These are phyloP conservation scores for Nicotiana sylvestris DNA, from an alignment of 257 asterid species.

Conservation along the genomic window DNA sequence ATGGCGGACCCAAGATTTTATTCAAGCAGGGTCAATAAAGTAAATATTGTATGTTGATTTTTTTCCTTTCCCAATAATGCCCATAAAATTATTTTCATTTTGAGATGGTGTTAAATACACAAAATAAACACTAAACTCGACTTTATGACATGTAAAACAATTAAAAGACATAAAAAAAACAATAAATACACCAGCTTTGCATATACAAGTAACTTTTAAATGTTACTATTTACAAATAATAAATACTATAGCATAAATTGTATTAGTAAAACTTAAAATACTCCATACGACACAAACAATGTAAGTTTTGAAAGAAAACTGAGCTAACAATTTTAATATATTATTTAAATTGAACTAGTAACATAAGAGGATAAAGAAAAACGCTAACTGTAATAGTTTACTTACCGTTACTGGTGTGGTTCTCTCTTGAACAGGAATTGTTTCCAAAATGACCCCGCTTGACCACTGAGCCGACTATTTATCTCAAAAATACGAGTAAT, in stretches of 20 bases:
- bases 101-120: neutral
- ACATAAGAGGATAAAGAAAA: too few relatives aligned
- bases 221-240: neutral
- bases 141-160: neutral
- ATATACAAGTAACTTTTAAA: neutral
- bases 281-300: too few relatives aligned
- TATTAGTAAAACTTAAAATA: neutral
- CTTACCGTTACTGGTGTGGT: too few relatives aligned
- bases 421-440: too few relatives aligned
- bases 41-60: too few relatives aligned
- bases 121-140: neutral
- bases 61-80: neutral
- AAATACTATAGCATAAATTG: neutral
- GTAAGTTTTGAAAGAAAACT: too few relatives aligned
- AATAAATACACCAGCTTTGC: neutral
- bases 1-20: neutral
- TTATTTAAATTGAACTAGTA: too few relatives aligned
- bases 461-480: too few relatives aligned
- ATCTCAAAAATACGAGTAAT: too few relatives aligned
- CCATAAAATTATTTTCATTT: neutral
- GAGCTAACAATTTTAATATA: too few relatives aligned
- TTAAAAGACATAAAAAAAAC: neutral
- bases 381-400: too few relatives aligned
- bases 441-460: too few relatives aligned
- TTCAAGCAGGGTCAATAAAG: neutral